Conservation (phyloP, 345 rosid species). For the Citrus medica region DNA sequence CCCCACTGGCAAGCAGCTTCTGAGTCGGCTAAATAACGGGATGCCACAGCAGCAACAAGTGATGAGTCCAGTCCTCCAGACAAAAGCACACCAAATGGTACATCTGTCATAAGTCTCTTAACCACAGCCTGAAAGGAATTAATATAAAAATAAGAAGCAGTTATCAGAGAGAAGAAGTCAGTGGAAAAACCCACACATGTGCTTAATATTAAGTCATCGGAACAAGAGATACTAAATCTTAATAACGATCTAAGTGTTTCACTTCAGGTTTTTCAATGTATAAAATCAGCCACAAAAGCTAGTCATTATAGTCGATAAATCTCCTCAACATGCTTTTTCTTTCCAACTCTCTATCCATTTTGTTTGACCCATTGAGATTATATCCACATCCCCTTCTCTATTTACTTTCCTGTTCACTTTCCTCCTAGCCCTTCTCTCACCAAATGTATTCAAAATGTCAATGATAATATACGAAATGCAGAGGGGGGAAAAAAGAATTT, state of each 20-base stretch:
- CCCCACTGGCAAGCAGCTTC: conserved; percentile 85
- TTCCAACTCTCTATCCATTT: not conserved
- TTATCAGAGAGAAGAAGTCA: not conserved
- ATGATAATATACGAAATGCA: not conserved
- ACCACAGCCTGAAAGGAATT: conserved; percentile 55
- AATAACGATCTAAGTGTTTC: not conserved
- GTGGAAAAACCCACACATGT: not conserved
- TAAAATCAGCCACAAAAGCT: not conserved
- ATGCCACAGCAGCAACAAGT: conserved; percentile 77
- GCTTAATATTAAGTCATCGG: not conserved
- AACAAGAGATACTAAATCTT: not conserved
- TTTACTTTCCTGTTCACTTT: not conserved
- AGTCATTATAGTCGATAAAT: not conserved
- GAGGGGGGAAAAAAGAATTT: not conserved
- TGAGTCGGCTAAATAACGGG: conserved; percentile 55
- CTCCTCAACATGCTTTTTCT: not conserved
- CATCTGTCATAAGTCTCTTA: conserved; percentile 87
- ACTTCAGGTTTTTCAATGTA: not conserved
- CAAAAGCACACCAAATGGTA: conserved; percentile 82
- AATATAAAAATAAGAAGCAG: not conserved
- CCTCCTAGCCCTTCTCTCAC: not conserved
- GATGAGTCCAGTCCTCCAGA: conserved; percentile 94
- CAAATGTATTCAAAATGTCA: not conserved
- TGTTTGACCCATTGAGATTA: not conserved
- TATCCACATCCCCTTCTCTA: not conserved